Evolutionary conservation across 768 basidiomycete genomes (phyloP).

Genomic region (Hortiboletus flavorubellus): DNA sequence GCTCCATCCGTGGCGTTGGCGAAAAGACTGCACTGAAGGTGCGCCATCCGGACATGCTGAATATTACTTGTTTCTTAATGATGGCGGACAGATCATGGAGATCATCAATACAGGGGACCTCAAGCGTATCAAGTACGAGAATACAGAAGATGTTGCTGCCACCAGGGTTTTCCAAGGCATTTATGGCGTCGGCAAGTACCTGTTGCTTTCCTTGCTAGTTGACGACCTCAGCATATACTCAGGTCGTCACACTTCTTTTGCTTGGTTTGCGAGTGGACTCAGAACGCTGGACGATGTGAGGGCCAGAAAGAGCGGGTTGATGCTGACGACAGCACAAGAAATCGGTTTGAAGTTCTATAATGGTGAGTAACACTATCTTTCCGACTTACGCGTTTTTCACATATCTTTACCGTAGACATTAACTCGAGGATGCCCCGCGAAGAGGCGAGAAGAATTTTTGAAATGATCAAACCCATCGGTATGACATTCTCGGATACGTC

Average conservation of each 20-base stretch:
- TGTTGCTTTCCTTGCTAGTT: not conserved
- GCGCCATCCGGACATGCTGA: not conserved
- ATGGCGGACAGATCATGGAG: constrained; percentile 65
- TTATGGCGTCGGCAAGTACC: constrained; percentile 77
- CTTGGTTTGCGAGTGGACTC: constrained; percentile 76
- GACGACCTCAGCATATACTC: not conserved
- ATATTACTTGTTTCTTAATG: not conserved
- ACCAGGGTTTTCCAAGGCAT: constrained; percentile 69
- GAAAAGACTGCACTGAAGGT: constrained; percentile 77
- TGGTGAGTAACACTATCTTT: constrained; percentile 38
- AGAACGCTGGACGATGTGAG: constrained; percentile 74
- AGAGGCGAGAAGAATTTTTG: constrained; percentile 74
- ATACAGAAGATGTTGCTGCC: constrained; percentile 57
- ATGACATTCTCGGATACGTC: constrained; percentile 5
- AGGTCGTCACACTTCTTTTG: constrained; percentile 64
- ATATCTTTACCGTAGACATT: constrained; percentile 52
- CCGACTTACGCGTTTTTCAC: not conserved
- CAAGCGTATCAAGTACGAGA: constrained; percentile 62
- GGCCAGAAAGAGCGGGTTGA: constrained; percentile 57
- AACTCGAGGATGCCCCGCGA: constrained; percentile 80
- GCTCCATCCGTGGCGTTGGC: constrained; percentile 58
- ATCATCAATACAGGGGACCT: constrained; percentile 74
- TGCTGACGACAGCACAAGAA: constrained; percentile 54
- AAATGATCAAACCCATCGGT: constrained; percentile 72
- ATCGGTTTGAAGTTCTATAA: constrained; percentile 71